Evolutionary conservation across 148 eudicot species (phyloP).

Genomic region (Fallopia convolvulus): DNA sequence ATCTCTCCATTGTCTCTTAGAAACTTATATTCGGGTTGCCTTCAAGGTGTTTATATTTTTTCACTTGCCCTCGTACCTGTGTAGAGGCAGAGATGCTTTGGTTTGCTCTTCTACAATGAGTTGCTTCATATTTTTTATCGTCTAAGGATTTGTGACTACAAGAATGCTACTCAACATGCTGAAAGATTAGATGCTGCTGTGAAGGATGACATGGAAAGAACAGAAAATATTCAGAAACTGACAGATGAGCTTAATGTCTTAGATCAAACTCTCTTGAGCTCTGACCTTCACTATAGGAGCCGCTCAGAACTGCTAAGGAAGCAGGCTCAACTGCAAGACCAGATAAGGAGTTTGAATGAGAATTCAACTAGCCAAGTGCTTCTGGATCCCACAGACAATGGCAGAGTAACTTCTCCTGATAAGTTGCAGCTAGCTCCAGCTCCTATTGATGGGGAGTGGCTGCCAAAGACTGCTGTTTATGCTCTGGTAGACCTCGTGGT

Average conservation of each 20-base stretch:
- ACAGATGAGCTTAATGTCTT: constrained; percentile 53
- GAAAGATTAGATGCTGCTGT: constrained; percentile 80
- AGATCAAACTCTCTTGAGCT: constrained; percentile 40
- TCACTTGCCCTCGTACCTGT: constrained; percentile 3
- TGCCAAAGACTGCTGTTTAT: constrained; percentile 86
- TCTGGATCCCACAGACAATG: constrained; percentile 52
- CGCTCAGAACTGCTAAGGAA: constrained; percentile 44
- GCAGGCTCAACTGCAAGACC: constrained; percentile 61
- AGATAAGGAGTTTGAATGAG: constrained; percentile 32
- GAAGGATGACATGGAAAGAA: constrained; percentile 74
- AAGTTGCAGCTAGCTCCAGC: constrained; percentile 83
- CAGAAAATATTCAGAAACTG: constrained; percentile 40
- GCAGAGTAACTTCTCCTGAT: constrained; percentile 49
- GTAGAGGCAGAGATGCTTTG: constrained; percentile 71
- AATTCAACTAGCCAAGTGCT: constrained; percentile 32
- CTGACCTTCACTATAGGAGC: constrained; percentile 50
- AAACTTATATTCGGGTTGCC: not conserved
- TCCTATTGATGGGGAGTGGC: constrained; percentile 98
- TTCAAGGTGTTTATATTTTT: not conserved
- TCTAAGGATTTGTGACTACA: constrained; percentile 89
- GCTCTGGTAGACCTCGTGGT: constrained; percentile 85
- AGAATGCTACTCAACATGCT: constrained; percentile 71
- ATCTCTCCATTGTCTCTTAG: not conserved
- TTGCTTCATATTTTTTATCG: constrained; percentile 83
- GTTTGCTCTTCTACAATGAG: constrained; percentile 83